Conservation (phyloP, 2,329 filamentous ascomycete species). For the Neoarthrinium moseri region DNA sequence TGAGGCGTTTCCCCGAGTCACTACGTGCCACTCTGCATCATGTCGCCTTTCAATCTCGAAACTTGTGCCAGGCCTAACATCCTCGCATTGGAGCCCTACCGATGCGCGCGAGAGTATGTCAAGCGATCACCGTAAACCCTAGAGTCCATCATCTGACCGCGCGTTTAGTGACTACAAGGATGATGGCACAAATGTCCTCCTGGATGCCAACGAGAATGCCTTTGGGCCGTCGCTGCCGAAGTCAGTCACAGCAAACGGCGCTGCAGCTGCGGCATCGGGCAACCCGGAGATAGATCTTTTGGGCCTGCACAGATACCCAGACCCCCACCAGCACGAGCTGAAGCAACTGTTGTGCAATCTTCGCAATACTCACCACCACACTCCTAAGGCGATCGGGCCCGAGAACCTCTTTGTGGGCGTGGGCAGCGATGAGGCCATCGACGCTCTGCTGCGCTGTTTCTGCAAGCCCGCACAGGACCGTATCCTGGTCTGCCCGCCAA, state of each 20-base stretch:
- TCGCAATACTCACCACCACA: conserved; percentile 83
- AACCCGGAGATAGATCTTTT: conserved; percentile 70
- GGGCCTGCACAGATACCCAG: conserved; percentile 89
- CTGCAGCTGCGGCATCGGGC: conserved; percentile 34
- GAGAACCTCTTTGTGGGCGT: conserved; percentile 93
- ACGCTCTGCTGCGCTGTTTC: conserved; percentile 90
- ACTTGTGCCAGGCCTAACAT: conserved; percentile 78
- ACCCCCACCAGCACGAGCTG: conserved; percentile 86
- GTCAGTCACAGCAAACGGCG: conserved; percentile 45
- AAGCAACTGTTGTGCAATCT: conserved; percentile 85
- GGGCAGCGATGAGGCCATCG: conserved; percentile 95
- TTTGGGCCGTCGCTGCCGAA: conserved; percentile 76
- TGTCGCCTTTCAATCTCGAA: conserved; percentile 69
- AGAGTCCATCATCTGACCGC: conserved; percentile 24
- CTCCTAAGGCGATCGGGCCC: conserved; percentile 67
- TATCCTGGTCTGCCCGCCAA: conserved; percentile 92
- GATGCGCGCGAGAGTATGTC: conserved; percentile 73
- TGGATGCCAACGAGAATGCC: conserved; percentile 98
- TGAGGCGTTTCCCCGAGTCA: no score
- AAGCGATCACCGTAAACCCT: background rate
- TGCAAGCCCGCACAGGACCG: conserved; percentile 84
- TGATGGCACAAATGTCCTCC: conserved; percentile 89
- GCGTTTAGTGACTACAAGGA: conserved; percentile 90
- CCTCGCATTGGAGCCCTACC: conserved; percentile 72
- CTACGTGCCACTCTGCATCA: conserved; percentile 26